These are phyloP conservation scores for Ustilago trichophora DNA, from an alignment of 1,284 basidiomycete species.

Conservation along the genomic window DNA sequence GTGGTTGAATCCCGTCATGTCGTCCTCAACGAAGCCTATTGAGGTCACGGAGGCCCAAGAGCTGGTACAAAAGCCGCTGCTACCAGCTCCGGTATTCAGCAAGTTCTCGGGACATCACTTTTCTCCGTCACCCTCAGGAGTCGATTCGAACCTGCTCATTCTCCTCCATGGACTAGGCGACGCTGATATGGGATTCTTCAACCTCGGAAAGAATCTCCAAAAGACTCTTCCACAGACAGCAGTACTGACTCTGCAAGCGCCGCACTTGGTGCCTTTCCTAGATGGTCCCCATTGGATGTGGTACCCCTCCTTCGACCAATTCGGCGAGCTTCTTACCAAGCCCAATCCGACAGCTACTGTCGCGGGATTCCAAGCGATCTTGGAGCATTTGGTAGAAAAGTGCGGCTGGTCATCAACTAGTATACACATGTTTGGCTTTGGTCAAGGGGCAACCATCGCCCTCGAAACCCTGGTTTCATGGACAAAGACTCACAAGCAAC, in stretches of 20 bases:
- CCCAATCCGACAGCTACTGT: conserved; percentile 79
- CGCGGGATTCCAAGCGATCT: conserved; percentile 71
- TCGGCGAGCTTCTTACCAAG: conserved; percentile 74
- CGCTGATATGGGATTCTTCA: conserved; percentile 78
- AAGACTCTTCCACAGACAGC: conserved; percentile 81
- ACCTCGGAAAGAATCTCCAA: conserved; percentile 77
- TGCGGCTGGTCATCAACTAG: conserved; percentile 75
- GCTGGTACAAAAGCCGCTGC: conserved; percentile 5
- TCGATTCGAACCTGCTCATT: conserved; percentile 85
- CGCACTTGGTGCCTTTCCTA: conserved; percentile 82
- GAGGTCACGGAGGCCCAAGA: conserved; percentile 5
- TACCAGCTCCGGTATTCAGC: not conserved
- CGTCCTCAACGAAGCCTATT: not conserved
- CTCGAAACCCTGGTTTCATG: conserved; percentile 74
- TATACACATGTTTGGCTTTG: conserved; percentile 89
- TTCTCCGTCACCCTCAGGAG: conserved; percentile 77
- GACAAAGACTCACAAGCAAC: conserved; percentile 67
- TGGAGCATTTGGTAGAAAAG: conserved; percentile 72
- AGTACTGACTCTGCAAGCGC: conserved; percentile 79
- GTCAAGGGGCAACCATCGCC: conserved; percentile 83
- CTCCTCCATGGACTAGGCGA: conserved; percentile 89
- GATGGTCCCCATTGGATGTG: conserved; percentile 73
- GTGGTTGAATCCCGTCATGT: conserved; percentile 61
- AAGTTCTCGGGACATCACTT: conserved; percentile 68
- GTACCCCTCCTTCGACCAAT: conserved; percentile 82